These are phyloP conservation scores for Microbotryum intermedium DNA, from an alignment of 1,284 basidiomycete species.

Conservation along the genomic window DNA sequence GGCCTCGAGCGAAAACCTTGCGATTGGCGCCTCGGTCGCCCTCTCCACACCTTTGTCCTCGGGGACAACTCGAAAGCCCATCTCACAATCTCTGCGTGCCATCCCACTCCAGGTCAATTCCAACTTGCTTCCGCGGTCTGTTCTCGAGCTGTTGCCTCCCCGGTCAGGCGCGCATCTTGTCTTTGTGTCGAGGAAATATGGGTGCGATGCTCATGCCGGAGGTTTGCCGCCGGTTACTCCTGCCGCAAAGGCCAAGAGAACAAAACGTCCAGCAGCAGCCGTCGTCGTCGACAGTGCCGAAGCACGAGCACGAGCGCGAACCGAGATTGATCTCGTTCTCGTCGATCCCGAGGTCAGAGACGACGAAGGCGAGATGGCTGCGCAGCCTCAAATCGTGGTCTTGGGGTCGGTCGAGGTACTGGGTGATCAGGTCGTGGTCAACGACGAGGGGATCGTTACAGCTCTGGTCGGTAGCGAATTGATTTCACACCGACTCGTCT, in stretches of 20 bases:
- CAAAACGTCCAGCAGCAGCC: conserved; percentile 16
- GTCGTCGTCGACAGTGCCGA: conserved; percentile 24
- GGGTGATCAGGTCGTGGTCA: conserved; percentile 23
- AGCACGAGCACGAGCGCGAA: neutral
- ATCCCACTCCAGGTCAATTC: conserved; percentile 7
- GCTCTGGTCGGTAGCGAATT: neutral
- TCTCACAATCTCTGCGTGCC: conserved; percentile 12
- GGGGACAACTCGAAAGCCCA: neutral
- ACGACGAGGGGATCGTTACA: conserved; percentile 26
- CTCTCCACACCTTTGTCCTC: conserved; percentile 2
- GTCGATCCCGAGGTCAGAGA: conserved; percentile 17
- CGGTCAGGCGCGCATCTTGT: conserved; percentile 14
- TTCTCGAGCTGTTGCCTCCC: conserved; percentile 3
- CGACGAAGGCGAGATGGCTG: conserved; percentile 14
- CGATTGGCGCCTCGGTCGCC: conserved; percentile 9
- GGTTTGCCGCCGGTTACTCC: neutral
- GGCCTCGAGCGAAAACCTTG: conserved; percentile 14
- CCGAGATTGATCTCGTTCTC: conserved; percentile 23
- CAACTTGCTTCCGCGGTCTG: conserved; percentile 4
- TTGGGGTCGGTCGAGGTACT: conserved; percentile 14
- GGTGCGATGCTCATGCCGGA: neutral
- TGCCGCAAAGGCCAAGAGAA: conserved; percentile 25
- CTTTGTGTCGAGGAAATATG: conserved; percentile 15
- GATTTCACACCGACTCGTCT: neutral
- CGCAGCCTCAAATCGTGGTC: conserved; percentile 8